Base-by-base conservation (phyloP, 768 basidiomycete genomes). In the Hirschioporus abietinus region DNA sequence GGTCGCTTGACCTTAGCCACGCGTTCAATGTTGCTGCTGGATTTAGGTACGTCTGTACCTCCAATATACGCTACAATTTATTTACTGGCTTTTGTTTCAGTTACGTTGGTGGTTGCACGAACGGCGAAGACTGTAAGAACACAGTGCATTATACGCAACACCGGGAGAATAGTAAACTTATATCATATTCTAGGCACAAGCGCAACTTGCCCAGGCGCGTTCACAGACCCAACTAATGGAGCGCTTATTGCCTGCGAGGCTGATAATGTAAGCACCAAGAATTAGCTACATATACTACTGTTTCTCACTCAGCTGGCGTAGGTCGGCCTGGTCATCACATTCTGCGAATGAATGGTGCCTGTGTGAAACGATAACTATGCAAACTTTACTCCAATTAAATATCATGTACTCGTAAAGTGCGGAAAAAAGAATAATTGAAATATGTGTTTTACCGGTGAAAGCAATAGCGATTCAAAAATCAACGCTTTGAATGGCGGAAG, bases 71-170 rank as follows among this genome's bases (percentile, higher is more conserved):
- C 34, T 9, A 59, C 5, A 0, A 2, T 12, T 3, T 35, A 23
- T 59, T 35, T 63, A 12, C 25, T 26, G 42, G 58, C 27, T 67
- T 35, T n/a, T 63, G 9, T 23, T 15, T 20, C 59, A 80, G 81
- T 18, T 83, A 79, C 71, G 80, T 71, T 71, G 72, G 78, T 65
- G 81, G 81, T 8, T 83, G 82, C 64, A 73, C 81, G 60, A 79
- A 79, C 58, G 69, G 83, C 1, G 75, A 78, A 20, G 73, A 77
- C 68, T 84, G 83, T 81, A 68, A 73, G 79, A 69, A 4, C 34
- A 58, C n/a, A 12, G 4, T 7, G n/a, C 30, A 30, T 30, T 8
- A 30, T 30, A 8, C 8, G 30, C 8, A 30, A 30, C 12, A 26
- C 0, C 20, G 23, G n/a, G 52, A 57, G 34, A 9, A n/a, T 60